Evolutionary conservation across 768 basidiomycete species (phyloP).

Genomic region (Arthromyces matolae): DNA sequence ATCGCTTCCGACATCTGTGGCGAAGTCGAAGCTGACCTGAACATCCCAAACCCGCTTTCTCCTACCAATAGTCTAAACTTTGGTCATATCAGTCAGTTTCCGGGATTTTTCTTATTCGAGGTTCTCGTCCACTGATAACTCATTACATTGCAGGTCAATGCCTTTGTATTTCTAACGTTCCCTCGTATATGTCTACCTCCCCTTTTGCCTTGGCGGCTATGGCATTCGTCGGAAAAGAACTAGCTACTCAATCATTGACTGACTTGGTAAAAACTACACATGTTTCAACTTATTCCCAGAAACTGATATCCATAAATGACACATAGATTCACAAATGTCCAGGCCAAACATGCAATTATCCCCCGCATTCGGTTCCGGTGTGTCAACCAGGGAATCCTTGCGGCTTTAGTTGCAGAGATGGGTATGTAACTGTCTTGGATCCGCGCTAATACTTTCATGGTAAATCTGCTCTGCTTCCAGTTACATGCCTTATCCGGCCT

Average conservation of each 20-base stretch:
- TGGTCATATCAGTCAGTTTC: conserved; percentile 29
- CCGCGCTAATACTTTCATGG: background rate
- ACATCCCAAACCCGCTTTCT: conserved; percentile 20
- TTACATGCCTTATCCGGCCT: conserved; percentile 23
- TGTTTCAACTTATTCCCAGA: background rate
- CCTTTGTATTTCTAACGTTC: conserved; percentile 39
- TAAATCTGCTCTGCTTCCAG: background rate
- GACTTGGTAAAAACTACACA: conserved; percentile 26
- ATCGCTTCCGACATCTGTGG: conserved; percentile 35
- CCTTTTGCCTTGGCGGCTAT: conserved; percentile 26
- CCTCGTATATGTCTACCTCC: conserved; percentile 31
- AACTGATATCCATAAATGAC: no score
- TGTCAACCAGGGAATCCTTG: conserved; percentile 39
- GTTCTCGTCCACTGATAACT: background rate
- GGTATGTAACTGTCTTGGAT: conserved; percentile 25
- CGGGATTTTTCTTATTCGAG: background rate
- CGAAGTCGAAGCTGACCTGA: conserved; percentile 29
- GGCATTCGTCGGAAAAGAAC: conserved; percentile 25
- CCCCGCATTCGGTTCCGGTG: conserved; percentile 32
- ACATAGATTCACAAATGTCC: conserved; percentile 11
- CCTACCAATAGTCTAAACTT: conserved; percentile 22
- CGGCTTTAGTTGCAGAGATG: conserved; percentile 43
- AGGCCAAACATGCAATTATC: conserved; percentile 34
- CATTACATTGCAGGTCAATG: conserved; percentile 33
- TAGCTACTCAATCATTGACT: conserved; percentile 29